A percentile compares a stretch with the other conserved stretches of the same genome.
These are phyloP conservation scores for Pseudogymnoascus sp. DNA, from an alignment of 2,329 filamentous ascomycete species.

Conservation along the genomic window DNA sequence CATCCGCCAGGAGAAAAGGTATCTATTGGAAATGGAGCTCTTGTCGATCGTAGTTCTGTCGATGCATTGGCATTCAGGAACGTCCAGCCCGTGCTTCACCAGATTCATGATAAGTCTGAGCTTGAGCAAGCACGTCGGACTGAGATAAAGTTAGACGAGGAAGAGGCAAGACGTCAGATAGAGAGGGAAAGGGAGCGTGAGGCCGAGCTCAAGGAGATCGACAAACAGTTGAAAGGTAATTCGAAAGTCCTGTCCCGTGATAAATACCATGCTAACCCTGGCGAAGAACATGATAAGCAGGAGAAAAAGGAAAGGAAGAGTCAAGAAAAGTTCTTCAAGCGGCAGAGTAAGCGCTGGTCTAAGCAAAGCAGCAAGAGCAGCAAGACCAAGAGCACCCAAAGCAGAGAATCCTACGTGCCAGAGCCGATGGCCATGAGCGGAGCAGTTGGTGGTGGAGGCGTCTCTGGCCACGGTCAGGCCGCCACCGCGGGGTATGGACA, in stretches of 20 bases:
- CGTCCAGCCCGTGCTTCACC: conserved; percentile 75
- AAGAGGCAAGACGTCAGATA: conserved; percentile 53
- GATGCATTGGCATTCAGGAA: conserved; percentile 68
- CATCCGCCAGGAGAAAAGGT: conserved; percentile 32
- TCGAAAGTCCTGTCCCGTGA: conserved; percentile 8
- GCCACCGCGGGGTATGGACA: not conserved
- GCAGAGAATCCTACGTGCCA: conserved; percentile 10
- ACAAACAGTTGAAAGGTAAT: conserved; percentile 52
- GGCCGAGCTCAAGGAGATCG: conserved; percentile 44
- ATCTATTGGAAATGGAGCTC: conserved; percentile 72
- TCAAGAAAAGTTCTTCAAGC: conserved; percentile 42
- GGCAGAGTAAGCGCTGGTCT: conserved; percentile 41
- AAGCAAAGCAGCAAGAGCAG: conserved; percentile 26
- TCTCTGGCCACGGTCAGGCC: not conserved
- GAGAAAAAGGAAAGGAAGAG: conserved; percentile 33
- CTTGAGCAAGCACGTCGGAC: conserved; percentile 59
- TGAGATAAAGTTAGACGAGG: conserved; percentile 53
- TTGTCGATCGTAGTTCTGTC: conserved; percentile 68
- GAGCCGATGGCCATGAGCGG: not conserved
- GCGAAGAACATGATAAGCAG: conserved; percentile 26
- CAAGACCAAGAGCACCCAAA: conserved; percentile 9
- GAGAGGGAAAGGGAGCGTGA: conserved; percentile 47
- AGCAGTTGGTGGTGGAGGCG: not conserved
- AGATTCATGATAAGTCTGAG: conserved; percentile 73
- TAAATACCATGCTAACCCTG: not conserved